Percentiles rank a stretch among this genome's conserved stretches.
phyloP scores from a whole-genome alignment of 192 early-diverging fungal genomes.

The Coemansia sp. region DNA sequence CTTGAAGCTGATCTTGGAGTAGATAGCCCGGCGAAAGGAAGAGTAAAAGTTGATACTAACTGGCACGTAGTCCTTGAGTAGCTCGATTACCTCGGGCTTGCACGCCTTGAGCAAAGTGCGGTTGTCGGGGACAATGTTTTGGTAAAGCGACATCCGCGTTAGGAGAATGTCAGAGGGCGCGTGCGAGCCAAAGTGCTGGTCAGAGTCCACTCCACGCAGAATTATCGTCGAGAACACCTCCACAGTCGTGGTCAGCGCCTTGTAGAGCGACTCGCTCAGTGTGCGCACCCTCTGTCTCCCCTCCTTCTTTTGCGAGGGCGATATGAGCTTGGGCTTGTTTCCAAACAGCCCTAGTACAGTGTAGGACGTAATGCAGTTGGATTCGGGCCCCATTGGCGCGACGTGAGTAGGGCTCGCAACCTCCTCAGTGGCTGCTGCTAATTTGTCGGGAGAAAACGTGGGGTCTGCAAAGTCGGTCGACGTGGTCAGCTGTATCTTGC shows the following conservation, averaged over 20 bases:
- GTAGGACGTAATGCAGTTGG: constrained; percentile 11
- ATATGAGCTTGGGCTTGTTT: not conserved
- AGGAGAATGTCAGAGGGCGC: constrained; percentile 17
- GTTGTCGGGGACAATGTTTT: constrained; percentile 17
- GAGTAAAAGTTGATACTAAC: constrained; percentile 34
- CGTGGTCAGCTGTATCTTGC: constrained; percentile 23
- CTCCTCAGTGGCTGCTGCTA: not conserved
- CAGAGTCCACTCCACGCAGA: constrained; percentile 24
- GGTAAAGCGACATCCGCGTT: constrained; percentile 17
- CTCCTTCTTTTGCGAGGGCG: not conserved
- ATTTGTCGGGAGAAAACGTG: not conserved
- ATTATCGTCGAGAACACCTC: constrained; percentile 36
- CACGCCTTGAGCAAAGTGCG: constrained; percentile 19
- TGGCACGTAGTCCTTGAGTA: constrained; percentile 29
- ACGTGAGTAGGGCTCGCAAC: not conserved
- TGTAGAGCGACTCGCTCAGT: constrained; percentile 37
- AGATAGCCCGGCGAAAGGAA: constrained; percentile 24
- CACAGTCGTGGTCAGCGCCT: constrained; percentile 32
- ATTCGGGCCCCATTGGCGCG: not conserved
- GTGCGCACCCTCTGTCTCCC: constrained; percentile 12
- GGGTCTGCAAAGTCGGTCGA: constrained; percentile 13
- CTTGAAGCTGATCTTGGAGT: constrained; percentile 40
- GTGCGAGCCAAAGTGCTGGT: constrained; percentile 11
- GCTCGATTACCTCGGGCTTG: not conserved
- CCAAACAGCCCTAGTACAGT: not conserved